These are phyloP conservation scores for Candolleomyces aberdarensis DNA, from an alignment of 768 basidiomycete species.

Conservation along the genomic window DNA sequence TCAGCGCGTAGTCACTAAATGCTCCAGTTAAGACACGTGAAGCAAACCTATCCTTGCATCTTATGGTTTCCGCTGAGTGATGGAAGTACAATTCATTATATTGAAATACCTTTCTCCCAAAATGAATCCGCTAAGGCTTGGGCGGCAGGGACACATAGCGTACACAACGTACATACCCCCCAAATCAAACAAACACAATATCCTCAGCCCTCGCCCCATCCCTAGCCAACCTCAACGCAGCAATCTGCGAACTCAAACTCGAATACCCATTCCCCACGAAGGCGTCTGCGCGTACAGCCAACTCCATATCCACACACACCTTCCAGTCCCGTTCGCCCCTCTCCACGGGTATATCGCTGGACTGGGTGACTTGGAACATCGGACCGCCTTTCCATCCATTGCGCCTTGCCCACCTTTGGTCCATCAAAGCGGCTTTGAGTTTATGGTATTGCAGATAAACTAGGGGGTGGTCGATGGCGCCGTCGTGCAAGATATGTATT, in stretches of 20 bases:
- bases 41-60: no score
- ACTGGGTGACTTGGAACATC: conserved; percentile 40
- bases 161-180: no score
- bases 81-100: no score
- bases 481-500: conserved; percentile 44
- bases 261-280: conserved; percentile 51
- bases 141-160: no score
- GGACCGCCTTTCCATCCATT: conserved; percentile 39
- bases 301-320: conserved; percentile 43
- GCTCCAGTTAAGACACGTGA: no score
- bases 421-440: conserved; percentile 34
- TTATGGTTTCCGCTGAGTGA: no score
- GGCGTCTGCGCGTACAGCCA: conserved; percentile 39
- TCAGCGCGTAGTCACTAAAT: no score
- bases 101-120: no score
- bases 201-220: conserved; percentile 32
- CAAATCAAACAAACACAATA: conserved; percentile 29
- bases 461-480: conserved; percentile 43
- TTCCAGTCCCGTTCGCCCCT: conserved; percentile 42
- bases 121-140: no score
- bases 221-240: conserved; percentile 36
- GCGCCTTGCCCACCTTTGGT: conserved; percentile 27
- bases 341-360: conserved; percentile 31
- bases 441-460: conserved; percentile 42
- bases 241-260: conserved; percentile 41